Evolutionary conservation across 805 yeast genomes (phyloP), one percentile per base, ranked within the genome.

Genomic region (Danielia oregonensis): DNA sequence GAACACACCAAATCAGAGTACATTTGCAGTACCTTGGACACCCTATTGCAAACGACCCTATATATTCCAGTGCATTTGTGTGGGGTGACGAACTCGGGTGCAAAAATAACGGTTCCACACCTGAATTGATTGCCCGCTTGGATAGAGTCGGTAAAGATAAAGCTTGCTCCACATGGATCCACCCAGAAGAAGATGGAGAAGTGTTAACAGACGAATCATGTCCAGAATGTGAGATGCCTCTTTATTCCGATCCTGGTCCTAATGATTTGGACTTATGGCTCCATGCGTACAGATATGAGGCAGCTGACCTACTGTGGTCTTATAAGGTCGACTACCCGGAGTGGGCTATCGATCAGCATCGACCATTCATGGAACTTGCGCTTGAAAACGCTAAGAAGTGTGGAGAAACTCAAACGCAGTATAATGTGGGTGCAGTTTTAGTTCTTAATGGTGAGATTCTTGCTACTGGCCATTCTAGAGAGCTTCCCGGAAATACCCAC

Each of bases 1-100:
- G 98, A 52, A 87, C 97, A 0, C 98, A 91, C 57, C 98, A 91
- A 55, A 88, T 93, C 32, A 68, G 98, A 40, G 95, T 93, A 1
- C 98, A 93, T 63, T 61, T 93, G 37, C 96, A 89, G 59, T 82
- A 70, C 45, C 48, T 93, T n/a, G 97, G 97, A 0, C 74, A 68
- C 52, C 96, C 97, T 0, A 91, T 91, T 29, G 87, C 85, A 3
- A 89, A 91, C 54, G 98, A 91, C 57, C 97, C 97, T 0, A 70
- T 89, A 1, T 91, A 88, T 52, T 82, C 96, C 2, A 86, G 85
- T 48, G 74, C 71, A 11, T 57, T 60, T 12, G 79, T 86, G 0
- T 93, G 97, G 96, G 97, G 97, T 0, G 61, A 23, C 13, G 46
- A 55, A 0, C 57, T 93, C 29, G 97, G 97, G 3, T 75, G 72